A percentile compares a stretch with the other conserved stretches of the same genome.
phyloP scores from a whole-genome alignment of 2,329 filamentous ascomycete genomes.

The Thyridium curvatum region DNA sequence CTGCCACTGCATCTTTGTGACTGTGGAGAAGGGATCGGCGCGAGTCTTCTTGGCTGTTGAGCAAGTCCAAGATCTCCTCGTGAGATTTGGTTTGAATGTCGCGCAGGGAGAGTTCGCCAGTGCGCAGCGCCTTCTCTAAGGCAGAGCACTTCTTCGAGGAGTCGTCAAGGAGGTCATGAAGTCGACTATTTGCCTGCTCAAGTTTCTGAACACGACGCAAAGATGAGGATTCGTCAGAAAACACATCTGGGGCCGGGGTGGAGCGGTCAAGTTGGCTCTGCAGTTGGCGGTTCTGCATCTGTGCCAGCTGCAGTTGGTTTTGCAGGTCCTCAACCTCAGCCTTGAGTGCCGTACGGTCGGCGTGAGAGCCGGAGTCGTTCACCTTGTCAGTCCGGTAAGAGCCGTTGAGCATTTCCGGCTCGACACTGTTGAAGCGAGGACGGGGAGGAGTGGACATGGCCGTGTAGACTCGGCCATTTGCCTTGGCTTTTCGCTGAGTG shows the following conservation, averaged over 20 bases:
- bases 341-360: constrained; percentile 85
- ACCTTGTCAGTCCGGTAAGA: constrained; percentile 82
- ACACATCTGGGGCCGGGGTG: constrained; percentile 54
- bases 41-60: constrained; percentile 89
- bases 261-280: constrained; percentile 76
- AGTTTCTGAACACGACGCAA: constrained; percentile 80
- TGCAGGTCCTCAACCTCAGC: constrained; percentile 87
- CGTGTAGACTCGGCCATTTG: constrained; percentile 55
- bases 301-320: constrained; percentile 85
- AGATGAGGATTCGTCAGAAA: constrained; percentile 60
- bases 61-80: constrained; percentile 85
- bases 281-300: constrained; percentile 93
- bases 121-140: constrained; percentile 79
- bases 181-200: constrained; percentile 82
- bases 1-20: constrained; percentile 79
- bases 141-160: constrained; percentile 87
- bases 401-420: constrained; percentile 46
- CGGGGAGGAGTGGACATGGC: constrained; percentile 68
- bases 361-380: constrained; percentile 65
- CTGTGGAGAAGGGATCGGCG: constrained; percentile 73
- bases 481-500: constrained; percentile 54
- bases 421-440: constrained; percentile 60
- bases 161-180: constrained; percentile 93
- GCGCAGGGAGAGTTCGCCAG: constrained; percentile 79
- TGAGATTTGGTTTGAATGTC: constrained; percentile 92